Evolutionary conservation across 2,329 filamentous ascomycete genomes (phyloP), one percentile per base, ranked within the genome.

Genomic region (Cadophora malorum): DNA sequence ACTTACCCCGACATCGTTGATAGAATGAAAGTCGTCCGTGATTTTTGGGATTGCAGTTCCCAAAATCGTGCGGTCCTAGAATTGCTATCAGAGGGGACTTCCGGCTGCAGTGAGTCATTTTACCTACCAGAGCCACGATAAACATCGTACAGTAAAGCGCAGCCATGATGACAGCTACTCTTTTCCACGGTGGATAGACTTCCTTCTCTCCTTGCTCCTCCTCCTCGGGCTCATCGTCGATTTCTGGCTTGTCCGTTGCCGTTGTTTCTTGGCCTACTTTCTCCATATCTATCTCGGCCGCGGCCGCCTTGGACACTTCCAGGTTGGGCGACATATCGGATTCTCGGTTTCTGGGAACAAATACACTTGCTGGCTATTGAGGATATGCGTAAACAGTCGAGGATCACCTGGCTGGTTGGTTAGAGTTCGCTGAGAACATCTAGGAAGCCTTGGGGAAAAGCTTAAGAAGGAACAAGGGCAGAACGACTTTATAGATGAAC

Each of bases 61-160:
- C 56, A 80, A 74, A 58, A 79, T 79, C 8, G 79, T 79, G 65
- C 76, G 74, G 69, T 80, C 79, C 75, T 74, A 38, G 65, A 7
- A 7, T 1, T 31, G 5, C 52, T 12, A 75, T 61, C 53, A 69
- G 50, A 21, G 5, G 23, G 50, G 19, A n/a, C 10, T 53, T 38
- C 19, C 3, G n/a, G 12, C 1, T 33, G 19, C 28, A 28, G n/a
- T 14, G 23, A 7, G 7, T 31, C n/a, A 21, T n/a, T 10, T 19
- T 67, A 38, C 69, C 23, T 64, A 73, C 71, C 50, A 77, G 50
- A 21, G 73, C 72, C 19, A 76, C 73, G 14, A 85, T 77, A 71
- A 85, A 85, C 64, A 85, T 79, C 59, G 79, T 79, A 25, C 84
- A 73, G 14, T 81, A 79, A 4, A 85, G 74, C 8, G 83, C 82